Evolutionary conservation across 306 rosid species (phyloP), one percentile per base, ranked within the genome.

Genomic region (Rosa chinensis): DNA sequence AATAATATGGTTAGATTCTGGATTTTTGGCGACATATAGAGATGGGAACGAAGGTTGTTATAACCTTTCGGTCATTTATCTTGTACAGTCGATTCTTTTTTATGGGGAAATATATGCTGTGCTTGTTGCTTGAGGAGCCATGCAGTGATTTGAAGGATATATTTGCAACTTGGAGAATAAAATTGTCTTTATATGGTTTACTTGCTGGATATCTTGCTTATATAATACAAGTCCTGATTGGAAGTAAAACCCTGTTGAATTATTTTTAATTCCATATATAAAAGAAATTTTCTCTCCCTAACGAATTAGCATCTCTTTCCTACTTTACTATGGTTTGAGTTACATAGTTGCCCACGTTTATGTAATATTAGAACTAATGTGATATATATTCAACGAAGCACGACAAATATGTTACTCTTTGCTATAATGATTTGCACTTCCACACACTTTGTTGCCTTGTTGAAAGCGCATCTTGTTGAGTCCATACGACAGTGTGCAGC

Each of bases 131-230:
- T 32, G 17, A 52, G 64, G 16, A 28, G 25, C 3, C 62, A 49
- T 72, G 6, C 48, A 71, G 43, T 17, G 44, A 72, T 70, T 70
- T 12, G 40, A 70, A 45, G 39, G 5, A 71, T 70, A 70, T 10
- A 28, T 28, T 10, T 35, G 76, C 37, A 50, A 72, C 10, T 50
- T 35, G 64, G 40, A 53, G 39, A 40, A 50, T 52, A 73, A 52
- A 73, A 35, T 73, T 53, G 44, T 53, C 66, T 73, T 48, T 48
- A 11, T 71, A 48, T 71, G 59, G 43, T 44, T 8, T 70, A 25
- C 42, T 45, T 70, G 25, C n/a, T 8, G n/a, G 40, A 28, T 49
- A 21, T 73, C n/a, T 20, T 37, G 48, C 49, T 20, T 37, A 53
- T 28, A 52, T 2, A 3, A 8, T 28, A 53, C 35, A 10, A 55